These are phyloP conservation scores for Candida maltosa DNA, from an alignment of 805 yeast genomes.

Conservation along the genomic window DNA sequence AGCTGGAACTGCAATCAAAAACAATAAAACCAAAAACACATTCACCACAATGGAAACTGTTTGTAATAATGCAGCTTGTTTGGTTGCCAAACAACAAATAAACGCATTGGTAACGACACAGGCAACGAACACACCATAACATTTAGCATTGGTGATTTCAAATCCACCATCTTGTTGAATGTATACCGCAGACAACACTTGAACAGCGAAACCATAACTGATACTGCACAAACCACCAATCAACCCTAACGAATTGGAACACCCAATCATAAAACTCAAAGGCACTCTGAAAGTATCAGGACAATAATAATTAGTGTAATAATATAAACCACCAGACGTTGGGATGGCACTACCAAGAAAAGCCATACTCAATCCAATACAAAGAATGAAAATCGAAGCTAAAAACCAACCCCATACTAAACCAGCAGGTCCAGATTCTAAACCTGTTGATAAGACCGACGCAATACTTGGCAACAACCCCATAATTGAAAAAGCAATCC, in stretches of 20 bases:
- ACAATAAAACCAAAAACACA: constrained; percentile 46
- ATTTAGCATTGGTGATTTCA: constrained; percentile 47
- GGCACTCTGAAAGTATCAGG: constrained; percentile 49
- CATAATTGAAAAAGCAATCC: constrained; percentile 68
- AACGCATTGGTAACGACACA: constrained; percentile 49
- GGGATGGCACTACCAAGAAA: constrained; percentile 67
- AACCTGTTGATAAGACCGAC: constrained; percentile 46
- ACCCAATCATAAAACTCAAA: constrained; percentile 58
- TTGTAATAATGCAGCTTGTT: constrained; percentile 53
- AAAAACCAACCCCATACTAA: constrained; percentile 71
- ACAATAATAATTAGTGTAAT: constrained; percentile 49
- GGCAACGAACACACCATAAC: constrained; percentile 63
- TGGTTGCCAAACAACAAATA: constrained; percentile 53
- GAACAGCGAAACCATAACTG: constrained; percentile 61
- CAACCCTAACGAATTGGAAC: constrained; percentile 62
- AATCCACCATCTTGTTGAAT: constrained; percentile 52
- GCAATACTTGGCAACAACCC: constrained; percentile 63
- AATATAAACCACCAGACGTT: constrained; percentile 67
- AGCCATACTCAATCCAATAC: constrained; percentile 57
- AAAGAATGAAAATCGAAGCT: constrained; percentile 50
- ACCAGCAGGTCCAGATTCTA: constrained; percentile 60
- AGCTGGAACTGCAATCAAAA: constrained; percentile 59
- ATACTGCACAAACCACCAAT: constrained; percentile 64
- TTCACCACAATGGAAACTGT: constrained; percentile 54
- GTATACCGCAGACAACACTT: constrained; percentile 54